Conservation (phyloP, 495 filamentous ascomycete species). For the Podospora bellae-mahoneyi region DNA sequence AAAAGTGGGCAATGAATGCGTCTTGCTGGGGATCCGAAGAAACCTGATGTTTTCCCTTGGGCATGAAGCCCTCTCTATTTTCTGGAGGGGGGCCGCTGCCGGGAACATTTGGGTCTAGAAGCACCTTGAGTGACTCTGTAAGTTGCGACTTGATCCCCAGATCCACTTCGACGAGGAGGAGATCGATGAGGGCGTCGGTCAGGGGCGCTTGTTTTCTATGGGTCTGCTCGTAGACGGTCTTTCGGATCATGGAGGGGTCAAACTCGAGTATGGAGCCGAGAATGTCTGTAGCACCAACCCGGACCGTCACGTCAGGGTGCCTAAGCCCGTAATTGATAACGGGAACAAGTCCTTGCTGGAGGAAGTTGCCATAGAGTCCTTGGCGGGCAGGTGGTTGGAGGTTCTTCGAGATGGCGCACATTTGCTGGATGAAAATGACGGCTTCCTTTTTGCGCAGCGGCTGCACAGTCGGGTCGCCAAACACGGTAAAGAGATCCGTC, state of each 20-base stretch:
- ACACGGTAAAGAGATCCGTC: conserved; percentile 86
- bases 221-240: conserved; percentile 87
- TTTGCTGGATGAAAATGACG: conserved; percentile 94
- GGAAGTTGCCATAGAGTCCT: conserved; percentile 83
- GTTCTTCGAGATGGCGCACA: conserved; percentile 90
- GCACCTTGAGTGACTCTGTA: conserved; percentile 89
- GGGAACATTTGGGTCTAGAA: conserved; percentile 66
- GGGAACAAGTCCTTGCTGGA: conserved; percentile 76
- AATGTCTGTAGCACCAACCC: conserved; percentile 92
- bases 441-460: conserved; percentile 82
- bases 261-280: conserved; percentile 93
- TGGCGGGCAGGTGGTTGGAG: conserved; percentile 77
- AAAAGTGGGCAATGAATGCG: conserved; percentile 79
- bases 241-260: conserved; percentile 88
- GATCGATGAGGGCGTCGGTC: conserved; percentile 90
- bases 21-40: conserved; percentile 72
- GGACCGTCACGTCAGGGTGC: conserved; percentile 75
- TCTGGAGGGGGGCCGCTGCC: conserved; percentile 55
- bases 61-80: conserved; percentile 58
- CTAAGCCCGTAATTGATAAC: conserved; percentile 91
- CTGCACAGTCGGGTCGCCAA: conserved; percentile 61
- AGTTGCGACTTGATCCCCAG: conserved; percentile 94
- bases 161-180: conserved; percentile 86
- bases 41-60: conserved; percentile 48
- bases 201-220: conserved; percentile 81